A percentile compares a stretch with the other conserved stretches of the same genome.
These are phyloP conservation scores for Cenchrus americanus DNA, from an alignment of 176 grass and related monocot genomes.

Conservation along the genomic window DNA sequence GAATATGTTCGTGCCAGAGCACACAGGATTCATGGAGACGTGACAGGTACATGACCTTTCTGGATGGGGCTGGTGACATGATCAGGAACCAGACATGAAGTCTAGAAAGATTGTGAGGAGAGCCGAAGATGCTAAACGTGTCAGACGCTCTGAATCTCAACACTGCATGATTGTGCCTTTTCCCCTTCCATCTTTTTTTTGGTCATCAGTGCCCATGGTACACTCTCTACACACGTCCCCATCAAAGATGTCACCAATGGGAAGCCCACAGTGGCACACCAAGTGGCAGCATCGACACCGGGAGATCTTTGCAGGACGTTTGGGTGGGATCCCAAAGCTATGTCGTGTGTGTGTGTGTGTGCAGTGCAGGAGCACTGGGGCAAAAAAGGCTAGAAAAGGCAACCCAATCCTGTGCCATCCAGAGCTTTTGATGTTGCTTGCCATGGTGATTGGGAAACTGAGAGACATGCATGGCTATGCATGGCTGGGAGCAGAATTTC, in stretches of 20 bases:
- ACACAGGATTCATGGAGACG: conserved; percentile 6
- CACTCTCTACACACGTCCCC: conserved; percentile 6
- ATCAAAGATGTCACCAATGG: conserved; percentile 17
- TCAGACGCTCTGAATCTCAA: neutral
- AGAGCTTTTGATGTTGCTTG: conserved; percentile 10
- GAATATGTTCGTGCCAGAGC: neutral
- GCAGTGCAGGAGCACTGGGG: conserved; percentile 15
- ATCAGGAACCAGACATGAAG: neutral
- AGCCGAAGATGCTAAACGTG: conserved; percentile 12
- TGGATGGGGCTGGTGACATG: conserved; percentile 20
- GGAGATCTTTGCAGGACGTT: neutral
- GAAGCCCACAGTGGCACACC: neutral
- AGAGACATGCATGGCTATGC: too few species aligned
- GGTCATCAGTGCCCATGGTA: neutral
- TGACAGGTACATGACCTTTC: neutral
- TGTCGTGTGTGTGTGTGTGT: neutral
- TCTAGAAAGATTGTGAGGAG: neutral
- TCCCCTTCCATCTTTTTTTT: neutral
- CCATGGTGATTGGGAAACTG: conserved; percentile 8
- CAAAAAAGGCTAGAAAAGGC: conserved; percentile 1
- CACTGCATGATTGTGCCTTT: neutral
- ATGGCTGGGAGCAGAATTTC: neutral
- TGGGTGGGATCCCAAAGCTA: neutral
- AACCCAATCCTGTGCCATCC: neutral
- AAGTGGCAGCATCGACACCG: conserved; percentile 35